Base-by-base conservation (phyloP, 208 protist species). In the Wallacemonas collosoma region DNA sequence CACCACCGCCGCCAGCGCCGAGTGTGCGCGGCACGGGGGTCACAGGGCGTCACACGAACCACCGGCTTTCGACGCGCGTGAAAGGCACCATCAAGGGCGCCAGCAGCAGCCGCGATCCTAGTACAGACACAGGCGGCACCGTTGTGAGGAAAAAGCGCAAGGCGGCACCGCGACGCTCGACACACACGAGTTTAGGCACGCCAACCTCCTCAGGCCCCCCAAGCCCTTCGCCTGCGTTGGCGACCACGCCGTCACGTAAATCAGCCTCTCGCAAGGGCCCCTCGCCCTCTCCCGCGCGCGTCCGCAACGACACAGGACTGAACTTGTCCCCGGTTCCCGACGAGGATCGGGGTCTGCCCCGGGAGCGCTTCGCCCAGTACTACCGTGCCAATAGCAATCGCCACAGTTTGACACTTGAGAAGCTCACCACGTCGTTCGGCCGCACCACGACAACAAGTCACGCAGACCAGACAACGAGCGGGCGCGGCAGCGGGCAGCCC, bases 21-120 rank as follows among this genome's bases (percentile, higher is more conserved):
- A 26, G 26, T 26, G 26, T 26, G 26, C 26, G 26, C 26, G 26
- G 26, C 26, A 26, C 26, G 26, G 45, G 45, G 45, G 45, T 6
- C 45, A 12, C 45, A 6, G 45, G 8, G 12, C 45, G 45, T 50
- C 8, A 12, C 45, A 12, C 12, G 45, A 50, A 50, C 45, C 45
- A 12, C 45, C 45, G 45, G 8, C 45, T 50, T 12, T 50, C 45
- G 8, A 50, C 8, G 8, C 41, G 60, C 50, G 2, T 15, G 14
- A 76, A 81, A 40, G 36, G 12, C 17, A 7, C 44, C 35, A 9
- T 48, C 40, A 73, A 56, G n/a, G 9, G n/a, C 40, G 72, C 67
- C 17, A 61, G 53, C 15, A 74, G 60, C 53, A 57, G 53, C 53
- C 45, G 8, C 45, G 45, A 12, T 12, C 8, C 12, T 6, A 50